Conservation (phyloP, 176 grass and related monocot genomes). For the Poa pratensis region DNA sequence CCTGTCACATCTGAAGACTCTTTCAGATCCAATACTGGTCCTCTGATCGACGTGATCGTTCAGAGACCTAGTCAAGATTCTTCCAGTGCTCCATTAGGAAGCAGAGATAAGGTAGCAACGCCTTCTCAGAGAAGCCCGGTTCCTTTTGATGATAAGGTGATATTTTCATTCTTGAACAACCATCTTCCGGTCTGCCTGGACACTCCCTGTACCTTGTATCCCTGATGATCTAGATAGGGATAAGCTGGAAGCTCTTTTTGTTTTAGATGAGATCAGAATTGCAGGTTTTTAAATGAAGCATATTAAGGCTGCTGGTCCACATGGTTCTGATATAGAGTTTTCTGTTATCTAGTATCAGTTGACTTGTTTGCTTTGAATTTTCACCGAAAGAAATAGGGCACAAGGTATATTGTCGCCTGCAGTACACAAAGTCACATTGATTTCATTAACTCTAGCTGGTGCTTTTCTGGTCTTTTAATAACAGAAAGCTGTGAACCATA, state of each 20-base stretch:
- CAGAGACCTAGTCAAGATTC: slow-evolving; percentile 48
- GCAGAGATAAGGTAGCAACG: slow-evolving; percentile 38
- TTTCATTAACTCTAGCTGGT: not conserved
- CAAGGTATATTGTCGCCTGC: not conserved
- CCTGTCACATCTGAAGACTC: slow-evolving; percentile 51
- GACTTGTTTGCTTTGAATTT: not conserved
- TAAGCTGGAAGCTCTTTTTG: not conserved
- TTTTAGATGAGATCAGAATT: not conserved
- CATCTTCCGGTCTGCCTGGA: not conserved
- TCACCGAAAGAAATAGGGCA: not conserved
- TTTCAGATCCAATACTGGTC: slow-evolving; percentile 60
- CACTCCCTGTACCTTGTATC: not conserved
- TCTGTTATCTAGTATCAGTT: not conserved
- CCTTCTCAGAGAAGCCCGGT: slow-evolving; percentile 40
- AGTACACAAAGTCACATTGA: not conserved
- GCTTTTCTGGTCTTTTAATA: not conserved
- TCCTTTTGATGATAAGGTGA: slow-evolving; percentile 69
- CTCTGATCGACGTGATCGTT: slow-evolving; percentile 28
- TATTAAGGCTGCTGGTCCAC: not conserved
- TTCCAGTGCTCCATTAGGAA: slow-evolving; percentile 39
- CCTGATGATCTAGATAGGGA: not conserved
- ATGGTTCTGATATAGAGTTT: not conserved
- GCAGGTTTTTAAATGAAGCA: not conserved
- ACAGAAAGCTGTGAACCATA: not conserved
- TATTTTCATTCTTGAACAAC: slow-evolving; percentile 15